Evolutionary conservation across 2,329 filamentous ascomycete species (phyloP).

Genomic region (Claviceps purpurea): DNA sequence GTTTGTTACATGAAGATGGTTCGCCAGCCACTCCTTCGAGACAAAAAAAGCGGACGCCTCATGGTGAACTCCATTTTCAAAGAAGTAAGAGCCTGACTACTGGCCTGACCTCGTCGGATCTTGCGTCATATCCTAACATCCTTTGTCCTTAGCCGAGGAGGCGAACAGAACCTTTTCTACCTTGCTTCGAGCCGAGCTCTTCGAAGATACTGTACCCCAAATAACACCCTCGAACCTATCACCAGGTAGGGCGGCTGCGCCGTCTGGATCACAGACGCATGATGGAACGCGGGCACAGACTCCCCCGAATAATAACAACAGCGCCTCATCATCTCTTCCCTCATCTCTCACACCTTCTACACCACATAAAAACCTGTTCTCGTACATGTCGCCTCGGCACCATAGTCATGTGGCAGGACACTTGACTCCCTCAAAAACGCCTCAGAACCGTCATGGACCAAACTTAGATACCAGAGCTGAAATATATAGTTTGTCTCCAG

Average conservation of each 20-base stretch:
- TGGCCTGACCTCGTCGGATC: neutral
- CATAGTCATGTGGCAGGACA: constrained; percentile 62
- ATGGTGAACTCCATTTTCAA: constrained; percentile 88
- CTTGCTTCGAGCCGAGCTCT: constrained; percentile 79
- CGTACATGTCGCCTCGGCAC: constrained; percentile 67
- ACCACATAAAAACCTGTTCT: constrained; percentile 94
- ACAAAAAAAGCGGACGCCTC: constrained; percentile 69
- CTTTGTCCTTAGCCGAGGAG: constrained; percentile 54
- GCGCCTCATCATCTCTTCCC: constrained; percentile 43
- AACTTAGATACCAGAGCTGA: constrained; percentile 85
- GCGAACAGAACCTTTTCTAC: constrained; percentile 88
- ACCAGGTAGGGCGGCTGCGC: constrained; percentile 40
- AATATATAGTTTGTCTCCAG: constrained; percentile 88
- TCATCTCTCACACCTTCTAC: constrained; percentile 79
- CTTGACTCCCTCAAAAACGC: constrained; percentile 77
- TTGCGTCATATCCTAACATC: constrained; percentile 2
- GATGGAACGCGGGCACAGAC: constrained; percentile 67
- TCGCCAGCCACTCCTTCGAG: constrained; percentile 85
- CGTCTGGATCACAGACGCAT: constrained; percentile 38
- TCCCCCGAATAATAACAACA: constrained; percentile 49
- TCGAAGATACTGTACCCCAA: constrained; percentile 81
- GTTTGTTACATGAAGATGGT: constrained; percentile 78
- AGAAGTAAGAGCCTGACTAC: constrained; percentile 48
- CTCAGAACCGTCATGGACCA: constrained; percentile 72
- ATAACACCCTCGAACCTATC: constrained; percentile 50